Percentiles rank a stretch among this genome's conserved stretches.
Evolutionary conservation across 139 green algal species (phyloP).

Genomic region (Nannochloris sp.): DNA sequence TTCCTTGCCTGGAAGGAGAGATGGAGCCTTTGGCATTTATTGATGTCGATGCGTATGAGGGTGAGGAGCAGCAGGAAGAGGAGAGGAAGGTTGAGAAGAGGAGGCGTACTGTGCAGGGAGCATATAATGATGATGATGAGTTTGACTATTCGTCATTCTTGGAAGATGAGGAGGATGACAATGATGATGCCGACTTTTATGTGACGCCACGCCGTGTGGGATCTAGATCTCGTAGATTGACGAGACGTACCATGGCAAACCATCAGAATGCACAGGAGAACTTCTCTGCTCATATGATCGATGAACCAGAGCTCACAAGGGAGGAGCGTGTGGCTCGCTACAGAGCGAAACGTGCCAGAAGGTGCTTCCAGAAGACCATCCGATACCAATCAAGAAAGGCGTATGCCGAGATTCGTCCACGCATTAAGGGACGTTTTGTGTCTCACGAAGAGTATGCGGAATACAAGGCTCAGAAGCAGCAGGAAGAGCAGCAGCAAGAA

Average conservation of each 20-base stretch:
- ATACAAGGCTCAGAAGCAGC: conserved; percentile 5
- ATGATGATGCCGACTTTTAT: conserved; percentile 1
- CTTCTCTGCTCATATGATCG: background rate
- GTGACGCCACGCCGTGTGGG: background rate
- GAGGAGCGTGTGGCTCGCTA: conserved; percentile 20
- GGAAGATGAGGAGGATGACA: background rate
- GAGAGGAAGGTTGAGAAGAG: no score
- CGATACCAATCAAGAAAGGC: conserved; percentile 33
- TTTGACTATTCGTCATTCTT: background rate
- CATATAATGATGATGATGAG: background rate
- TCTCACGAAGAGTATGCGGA: conserved; percentile 27
- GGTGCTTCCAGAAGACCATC: conserved; percentile 20
- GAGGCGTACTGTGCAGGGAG: background rate
- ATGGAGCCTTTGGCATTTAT: no score
- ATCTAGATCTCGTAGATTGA: background rate
- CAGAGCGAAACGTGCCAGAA: conserved; percentile 20
- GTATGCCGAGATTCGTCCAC: conserved; percentile 28
- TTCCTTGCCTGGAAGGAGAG: no score
- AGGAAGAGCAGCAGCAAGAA: background rate
- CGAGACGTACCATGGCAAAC: background rate
- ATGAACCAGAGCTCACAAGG: conserved; percentile 13
- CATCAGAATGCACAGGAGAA: background rate
- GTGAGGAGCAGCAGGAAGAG: no score
- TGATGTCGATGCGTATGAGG: no score
- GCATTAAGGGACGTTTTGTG: conserved; percentile 36